Base-by-base conservation (phyloP, 768 basidiomycete species). In the Chalciporus pseudorubinellus region DNA sequence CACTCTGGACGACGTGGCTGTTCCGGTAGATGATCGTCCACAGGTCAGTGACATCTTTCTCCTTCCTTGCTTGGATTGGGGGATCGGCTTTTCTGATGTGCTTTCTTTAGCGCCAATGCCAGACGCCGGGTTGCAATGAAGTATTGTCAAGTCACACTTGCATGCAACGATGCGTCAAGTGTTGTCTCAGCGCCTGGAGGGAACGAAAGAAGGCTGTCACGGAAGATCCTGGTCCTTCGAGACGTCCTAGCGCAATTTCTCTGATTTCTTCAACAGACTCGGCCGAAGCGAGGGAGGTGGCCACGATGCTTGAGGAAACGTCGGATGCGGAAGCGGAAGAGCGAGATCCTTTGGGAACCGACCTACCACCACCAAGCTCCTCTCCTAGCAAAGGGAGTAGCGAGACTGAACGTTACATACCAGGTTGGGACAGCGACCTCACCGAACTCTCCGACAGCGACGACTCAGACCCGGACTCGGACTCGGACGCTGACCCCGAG, bases 351-450 rank as follows among this genome's bases (percentile, higher is more conserved):
- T 18, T 22, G n/a, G 41, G 14, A n/a, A 38, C 24, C 4, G 29
- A 13, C 24, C 19, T 2, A 19, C 7, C 48, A 26, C 24, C 43
- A 10, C 28, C 38, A 0, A 10, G 51, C 1, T 44, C 51, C 9
- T 50, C 52, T 21, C 39, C 58, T 1, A 21, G 46, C 45, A 49
- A 55, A 26, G n/a, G n/a, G 7, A 28, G 20, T 18, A 26, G 49
- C 19, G 16, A 24, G 21, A 42, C 4, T 3, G 12, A 28, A 13
- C 5, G 19, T 2, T 28, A 18, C 10, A 49, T 59, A 26, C 47
- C 43, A 3, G 50, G 56, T 31, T 64, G 65, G 65, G 60, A 62
- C 24, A 61, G 65, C n/a, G 59, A 64, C 41, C 55, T 67, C 45
- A 60, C 62, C 6, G 51, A 62, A 1, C 47, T 64, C 34, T 49